Evolutionary conservation across 345 rosid species (phyloP).

Genomic region (Eucalyptus regnans): DNA sequence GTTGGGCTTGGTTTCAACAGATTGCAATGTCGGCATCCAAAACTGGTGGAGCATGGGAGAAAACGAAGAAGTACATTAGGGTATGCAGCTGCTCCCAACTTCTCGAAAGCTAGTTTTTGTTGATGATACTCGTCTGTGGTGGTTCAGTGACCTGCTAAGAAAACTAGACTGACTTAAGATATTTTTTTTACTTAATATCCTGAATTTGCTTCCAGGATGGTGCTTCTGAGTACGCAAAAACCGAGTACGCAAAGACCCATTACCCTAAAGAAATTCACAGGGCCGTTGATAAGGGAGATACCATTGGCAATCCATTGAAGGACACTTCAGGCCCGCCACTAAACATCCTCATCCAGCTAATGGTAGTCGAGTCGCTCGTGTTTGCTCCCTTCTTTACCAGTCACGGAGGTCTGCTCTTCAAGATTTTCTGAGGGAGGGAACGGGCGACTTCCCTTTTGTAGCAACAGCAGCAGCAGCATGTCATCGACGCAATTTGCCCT

Average conservation of each 20-base stretch:
- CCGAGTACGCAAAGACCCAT: neutral
- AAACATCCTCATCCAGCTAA: neutral
- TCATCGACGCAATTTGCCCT: neutral
- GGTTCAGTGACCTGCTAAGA: neutral
- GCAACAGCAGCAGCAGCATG: neutral
- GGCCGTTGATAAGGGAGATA: neutral
- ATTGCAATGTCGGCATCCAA: neutral
- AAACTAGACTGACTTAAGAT: neutral
- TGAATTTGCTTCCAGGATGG: neutral
- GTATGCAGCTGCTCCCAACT: neutral
- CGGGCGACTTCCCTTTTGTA: neutral
- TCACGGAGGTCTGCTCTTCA: neutral
- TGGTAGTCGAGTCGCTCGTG: neutral
- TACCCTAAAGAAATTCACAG: neutral
- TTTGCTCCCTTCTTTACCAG: neutral
- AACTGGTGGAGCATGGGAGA: neutral
- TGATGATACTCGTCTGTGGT: neutral
- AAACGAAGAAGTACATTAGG: rapidly evolving
- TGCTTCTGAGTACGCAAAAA: neutral
- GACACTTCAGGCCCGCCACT: neutral
- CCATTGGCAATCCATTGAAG: neutral
- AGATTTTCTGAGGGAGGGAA: neutral
- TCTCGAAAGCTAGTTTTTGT: neutral
- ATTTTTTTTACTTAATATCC: neutral
- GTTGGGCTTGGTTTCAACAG: neutral